phyloP scores from a whole-genome alignment of 495 filamentous ascomycete species.

The Eremomyces bilateralis region DNA sequence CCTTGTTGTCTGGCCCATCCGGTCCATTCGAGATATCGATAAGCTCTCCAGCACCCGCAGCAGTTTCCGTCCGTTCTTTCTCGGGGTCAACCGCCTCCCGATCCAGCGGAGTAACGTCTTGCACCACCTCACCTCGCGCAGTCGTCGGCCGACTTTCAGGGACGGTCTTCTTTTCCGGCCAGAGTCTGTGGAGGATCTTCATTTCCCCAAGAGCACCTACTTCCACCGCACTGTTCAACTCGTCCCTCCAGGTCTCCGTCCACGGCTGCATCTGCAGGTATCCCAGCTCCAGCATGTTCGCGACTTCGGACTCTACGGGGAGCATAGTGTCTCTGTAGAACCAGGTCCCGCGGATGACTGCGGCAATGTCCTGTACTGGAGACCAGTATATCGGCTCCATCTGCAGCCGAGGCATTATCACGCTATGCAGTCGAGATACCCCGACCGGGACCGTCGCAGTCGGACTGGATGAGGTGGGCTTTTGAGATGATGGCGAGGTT shows the following conservation, averaged over 20 bases:
- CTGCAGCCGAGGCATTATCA: conserved; percentile 17
- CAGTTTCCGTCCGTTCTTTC: conserved; percentile 13
- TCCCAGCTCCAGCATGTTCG: conserved; percentile 77
- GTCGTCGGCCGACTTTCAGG: conserved; percentile 19
- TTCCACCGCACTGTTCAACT: conserved; percentile 74
- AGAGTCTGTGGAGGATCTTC: conserved; percentile 65
- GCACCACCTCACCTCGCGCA: conserved; percentile 12
- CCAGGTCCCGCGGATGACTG: conserved; percentile 77
- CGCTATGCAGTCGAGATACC: conserved; percentile 21
- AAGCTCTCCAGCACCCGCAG: conserved; percentile 16
- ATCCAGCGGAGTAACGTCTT: conserved; percentile 12
- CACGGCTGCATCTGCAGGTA: conserved; percentile 72
- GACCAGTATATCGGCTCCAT: conserved; percentile 99
- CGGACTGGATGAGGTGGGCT: conserved; percentile 5
- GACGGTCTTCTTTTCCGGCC: conserved; percentile 34
- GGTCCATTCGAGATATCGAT: conserved; percentile 21
- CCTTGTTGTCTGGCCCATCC: conserved; percentile 20
- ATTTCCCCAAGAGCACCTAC: conserved; percentile 78
- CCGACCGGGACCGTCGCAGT: conserved; percentile 19
- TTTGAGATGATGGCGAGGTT: no score
- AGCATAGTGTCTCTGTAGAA: conserved; percentile 91
- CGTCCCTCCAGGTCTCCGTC: conserved; percentile 84
- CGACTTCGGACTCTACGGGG: conserved; percentile 69
- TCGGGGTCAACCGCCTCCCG: conserved; percentile 13
- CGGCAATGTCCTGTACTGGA: conserved; percentile 74